Base-by-base conservation (phyloP, 2,329 filamentous ascomycete species). In the Lomentospora prolificans region DNA sequence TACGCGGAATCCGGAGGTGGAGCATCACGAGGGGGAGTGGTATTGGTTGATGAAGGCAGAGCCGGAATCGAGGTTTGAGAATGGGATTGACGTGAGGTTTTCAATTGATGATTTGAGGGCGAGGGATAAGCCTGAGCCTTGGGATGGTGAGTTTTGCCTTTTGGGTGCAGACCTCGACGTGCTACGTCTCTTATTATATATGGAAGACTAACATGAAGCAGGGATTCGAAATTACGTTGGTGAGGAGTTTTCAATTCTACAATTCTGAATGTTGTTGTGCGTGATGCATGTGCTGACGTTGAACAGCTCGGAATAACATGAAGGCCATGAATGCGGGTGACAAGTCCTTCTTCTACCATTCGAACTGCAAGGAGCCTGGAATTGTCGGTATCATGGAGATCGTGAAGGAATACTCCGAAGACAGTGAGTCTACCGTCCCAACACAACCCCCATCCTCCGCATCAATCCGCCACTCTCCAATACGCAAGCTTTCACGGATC, bases 321-420 rank as follows among this genome's bases (percentile, higher is more conserved):
- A 82, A 89, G 28, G 81, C 84, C 7, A 99, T 99, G 94, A 90
- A 89, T 63, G 84, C 85, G 56, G 91, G 91, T 53, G 94, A 99
- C 66, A 77, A 91, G 30, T 91, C 90, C 25, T 97, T 99, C 73
- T 97, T 99, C 73, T 97, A 97, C 67, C 92, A 96, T 70, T 95
- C 89, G 50, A 95, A 94, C 64, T 94, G 89, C 71, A 95, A 95
- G 67, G 81, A 86, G 24, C 90, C 91, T 0, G 92, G 89, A 2
- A 90, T 97, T 51, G 90, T 86, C 1, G 91, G 91, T 1, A 81
- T 86, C 17, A 91, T 96, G 87, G 87, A 94, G 64, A 87, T 99
- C 60, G 90, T 95, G 14, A 78, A 82, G 60, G 91, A 96, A 66
- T 87, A 89, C 61, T 85, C 86, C 2, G 79, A 89, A 7, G 94